Conservation (phyloP, 2,329 filamentous ascomycete genomes). For the Diplodia corticola region DNA sequence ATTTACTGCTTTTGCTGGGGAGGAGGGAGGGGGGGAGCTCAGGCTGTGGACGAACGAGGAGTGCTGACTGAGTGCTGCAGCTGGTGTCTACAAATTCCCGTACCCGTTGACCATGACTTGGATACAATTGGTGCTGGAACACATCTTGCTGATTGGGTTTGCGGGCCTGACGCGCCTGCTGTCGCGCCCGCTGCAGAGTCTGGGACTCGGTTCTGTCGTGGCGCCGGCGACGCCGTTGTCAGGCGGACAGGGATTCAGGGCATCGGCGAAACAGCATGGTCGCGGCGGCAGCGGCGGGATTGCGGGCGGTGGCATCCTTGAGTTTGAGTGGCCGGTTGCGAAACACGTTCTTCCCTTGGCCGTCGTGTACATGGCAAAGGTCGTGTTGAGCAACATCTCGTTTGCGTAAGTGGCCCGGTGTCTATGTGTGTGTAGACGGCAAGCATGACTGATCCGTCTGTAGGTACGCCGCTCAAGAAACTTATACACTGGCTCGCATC, state of each 20-base stretch:
- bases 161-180: conserved; percentile 52
- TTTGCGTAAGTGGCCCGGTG: conserved; percentile 45
- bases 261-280: conserved; percentile 1
- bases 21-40: not conserved
- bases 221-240: conserved; percentile 43
- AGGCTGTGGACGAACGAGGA: not conserved
- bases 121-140: conserved; percentile 53
- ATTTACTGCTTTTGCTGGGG: not conserved
- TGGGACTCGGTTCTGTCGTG: conserved; percentile 48
- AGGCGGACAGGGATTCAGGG: conserved; percentile 34
- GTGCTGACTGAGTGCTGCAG: conserved; percentile 28
- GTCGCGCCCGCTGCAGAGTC: conserved; percentile 42
- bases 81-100: conserved; percentile 53
- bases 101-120: conserved; percentile 55
- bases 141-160: conserved; percentile 49
- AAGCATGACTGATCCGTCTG: conserved; percentile 1
- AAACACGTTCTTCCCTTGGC: conserved; percentile 52
- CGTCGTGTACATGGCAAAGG: conserved; percentile 52
- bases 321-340: conserved; percentile 51
- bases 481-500: conserved; percentile 55
- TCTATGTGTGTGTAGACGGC: not conserved
- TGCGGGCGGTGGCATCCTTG: conserved; percentile 56
- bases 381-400: conserved; percentile 55
- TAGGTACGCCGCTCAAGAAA: conserved; percentile 53
- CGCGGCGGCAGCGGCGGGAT: conserved; percentile 49